A percentile compares a stretch with the other conserved stretches of the same genome.
phyloP scores from a whole-genome alignment of 106 monocot genomes.

The Amphibolis antarctica region DNA sequence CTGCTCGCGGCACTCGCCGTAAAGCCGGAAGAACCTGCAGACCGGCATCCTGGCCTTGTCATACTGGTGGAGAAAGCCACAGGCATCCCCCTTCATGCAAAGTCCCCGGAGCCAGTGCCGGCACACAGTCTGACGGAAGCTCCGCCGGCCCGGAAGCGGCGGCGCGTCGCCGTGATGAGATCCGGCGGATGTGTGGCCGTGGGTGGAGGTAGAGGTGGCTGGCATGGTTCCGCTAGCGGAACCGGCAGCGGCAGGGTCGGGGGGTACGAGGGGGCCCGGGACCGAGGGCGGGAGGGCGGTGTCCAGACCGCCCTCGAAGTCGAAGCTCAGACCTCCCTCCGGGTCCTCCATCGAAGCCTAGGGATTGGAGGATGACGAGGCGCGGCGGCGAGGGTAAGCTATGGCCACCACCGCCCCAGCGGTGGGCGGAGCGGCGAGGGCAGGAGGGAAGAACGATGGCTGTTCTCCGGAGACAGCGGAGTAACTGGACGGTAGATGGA shows the following conservation, averaged over 20 bases:
- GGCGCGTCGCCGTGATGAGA: constrained; percentile 1
- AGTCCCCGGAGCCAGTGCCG: constrained; percentile 91
- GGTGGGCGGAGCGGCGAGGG: too few relatives aligned
- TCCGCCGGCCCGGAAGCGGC: constrained; percentile 32
- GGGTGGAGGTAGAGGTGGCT: constrained; percentile 11
- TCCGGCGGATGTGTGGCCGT: not conserved
- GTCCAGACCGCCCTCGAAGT: constrained; percentile 98
- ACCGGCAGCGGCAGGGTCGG: constrained; percentile 2
- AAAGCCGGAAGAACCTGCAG: constrained; percentile 80
- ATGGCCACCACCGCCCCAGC: too few relatives aligned
- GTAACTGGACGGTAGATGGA: too few relatives aligned
- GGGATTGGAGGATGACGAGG: too few relatives aligned
- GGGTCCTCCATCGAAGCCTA: constrained; percentile 51
- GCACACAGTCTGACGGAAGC: constrained; percentile 94
- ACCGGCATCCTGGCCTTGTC: constrained; percentile 97
- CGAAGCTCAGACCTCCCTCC: constrained; percentile 82
- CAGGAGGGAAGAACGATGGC: too few relatives aligned
- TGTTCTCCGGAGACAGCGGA: too few relatives aligned
- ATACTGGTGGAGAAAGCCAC: constrained; percentile 96
- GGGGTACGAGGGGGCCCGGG: not conserved
- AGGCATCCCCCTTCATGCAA: constrained; percentile 96
- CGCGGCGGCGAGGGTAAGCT: too few relatives aligned
- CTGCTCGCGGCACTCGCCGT: constrained; percentile 95
- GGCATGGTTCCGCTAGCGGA: not conserved
- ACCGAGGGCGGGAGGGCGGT: constrained; percentile 6